These are phyloP conservation scores for Rhododendron ferrugineum DNA, from an alignment of 148 eudicot genomes.

Conservation along the genomic window DNA sequence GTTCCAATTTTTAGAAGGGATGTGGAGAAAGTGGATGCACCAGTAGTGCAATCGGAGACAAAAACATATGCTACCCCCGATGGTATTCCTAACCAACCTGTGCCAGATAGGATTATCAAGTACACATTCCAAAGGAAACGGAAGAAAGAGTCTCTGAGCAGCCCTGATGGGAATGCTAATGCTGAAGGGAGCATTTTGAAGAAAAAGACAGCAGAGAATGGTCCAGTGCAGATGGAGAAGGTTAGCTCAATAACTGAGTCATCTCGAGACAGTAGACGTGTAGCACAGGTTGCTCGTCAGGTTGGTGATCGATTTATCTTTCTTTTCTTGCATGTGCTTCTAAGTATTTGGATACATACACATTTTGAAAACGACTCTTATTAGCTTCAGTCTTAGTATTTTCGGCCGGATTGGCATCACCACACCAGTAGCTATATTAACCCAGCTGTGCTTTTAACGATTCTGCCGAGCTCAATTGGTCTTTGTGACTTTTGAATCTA, in stretches of 20 bases:
- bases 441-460: not conserved
- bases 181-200: conserved; percentile 28
- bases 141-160: conserved; percentile 28
- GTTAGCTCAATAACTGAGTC: conserved; percentile 34
- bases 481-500: not conserved
- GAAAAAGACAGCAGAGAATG: conserved; percentile 24
- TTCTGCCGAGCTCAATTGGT: not conserved
- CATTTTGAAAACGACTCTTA: not conserved
- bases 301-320: not conserved
- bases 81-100: conserved; percentile 28
- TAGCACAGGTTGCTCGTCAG: conserved; percentile 60
- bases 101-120: conserved; percentile 34
- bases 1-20: conserved; percentile 16
- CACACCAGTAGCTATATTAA: not conserved
- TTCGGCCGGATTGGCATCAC: not conserved
- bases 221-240: conserved; percentile 21
- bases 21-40: conserved; percentile 19
- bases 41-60: conserved; percentile 16
- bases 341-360: not conserved
- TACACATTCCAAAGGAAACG: conserved; percentile 62
- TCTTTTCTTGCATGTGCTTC: not conserved
- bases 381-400: not conserved
- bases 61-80: conserved; percentile 17
- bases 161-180: conserved; percentile 14
- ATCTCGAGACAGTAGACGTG: conserved; percentile 46